Conservation (phyloP, 2,329 filamentous ascomycete species). For the Colletotrichum limetticola region DNA sequence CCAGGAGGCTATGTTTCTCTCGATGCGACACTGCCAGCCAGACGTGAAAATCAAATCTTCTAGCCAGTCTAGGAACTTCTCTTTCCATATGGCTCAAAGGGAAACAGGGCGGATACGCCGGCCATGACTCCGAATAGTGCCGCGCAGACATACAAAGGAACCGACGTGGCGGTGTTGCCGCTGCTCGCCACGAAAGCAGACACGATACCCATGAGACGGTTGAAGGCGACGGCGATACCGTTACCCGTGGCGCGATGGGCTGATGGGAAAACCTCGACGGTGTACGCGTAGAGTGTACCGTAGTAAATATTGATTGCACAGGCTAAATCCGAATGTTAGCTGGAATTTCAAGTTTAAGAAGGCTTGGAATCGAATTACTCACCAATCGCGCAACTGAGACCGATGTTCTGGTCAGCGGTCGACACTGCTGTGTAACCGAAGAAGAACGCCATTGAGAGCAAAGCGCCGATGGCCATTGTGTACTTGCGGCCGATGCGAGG, state of each 20-base stretch:
- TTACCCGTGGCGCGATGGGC: conserved; percentile 81
- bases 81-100: conserved; percentile 74
- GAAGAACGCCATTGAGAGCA: conserved; percentile 77
- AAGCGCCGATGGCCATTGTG: conserved; percentile 73
- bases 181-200: conserved; percentile 74
- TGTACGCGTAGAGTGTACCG: conserved; percentile 73
- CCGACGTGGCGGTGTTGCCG: conserved; percentile 68
- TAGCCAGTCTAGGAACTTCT: conserved; percentile 53
- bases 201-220: conserved; percentile 79
- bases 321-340: conserved; percentile 48
- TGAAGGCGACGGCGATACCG: conserved; percentile 76
- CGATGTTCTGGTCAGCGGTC: conserved; percentile 71
- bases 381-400: conserved; percentile 70
- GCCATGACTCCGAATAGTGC: conserved; percentile 73
- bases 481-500: conserved; percentile 69
- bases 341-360: not conserved
- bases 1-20: not conserved
- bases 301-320: conserved; percentile 80
- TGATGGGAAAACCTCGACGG: conserved; percentile 71
- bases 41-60: not conserved
- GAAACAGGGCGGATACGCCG: conserved; percentile 65
- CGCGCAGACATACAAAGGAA: conserved; percentile 77
- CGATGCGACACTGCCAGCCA: not conserved
- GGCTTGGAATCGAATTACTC: not conserved
- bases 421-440: conserved; percentile 78